Conservation (phyloP, 108 stramenopile species). For the Seminavis robusta region DNA sequence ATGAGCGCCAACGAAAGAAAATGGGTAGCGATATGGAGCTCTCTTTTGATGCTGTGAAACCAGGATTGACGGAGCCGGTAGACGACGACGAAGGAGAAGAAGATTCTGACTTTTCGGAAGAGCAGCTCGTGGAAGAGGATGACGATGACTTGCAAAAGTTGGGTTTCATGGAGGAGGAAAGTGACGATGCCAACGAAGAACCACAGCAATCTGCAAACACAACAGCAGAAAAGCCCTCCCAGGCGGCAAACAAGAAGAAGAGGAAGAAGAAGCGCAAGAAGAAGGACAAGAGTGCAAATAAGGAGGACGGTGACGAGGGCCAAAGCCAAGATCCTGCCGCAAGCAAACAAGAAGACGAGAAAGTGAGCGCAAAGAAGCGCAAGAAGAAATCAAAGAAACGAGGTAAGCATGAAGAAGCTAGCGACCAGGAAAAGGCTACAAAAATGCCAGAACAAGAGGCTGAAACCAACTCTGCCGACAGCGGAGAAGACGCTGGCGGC, state of each 20-base stretch:
- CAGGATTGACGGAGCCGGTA: constrained; percentile 26
- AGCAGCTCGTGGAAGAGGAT: constrained; percentile 9
- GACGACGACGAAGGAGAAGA: constrained; percentile 36
- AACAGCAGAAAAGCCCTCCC: constrained; percentile 14
- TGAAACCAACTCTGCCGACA: constrained; percentile 2
- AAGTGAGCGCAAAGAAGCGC: background rate
- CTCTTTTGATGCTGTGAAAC: too few species aligned
- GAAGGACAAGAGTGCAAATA: constrained; percentile 45
- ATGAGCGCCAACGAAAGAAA: constrained; percentile 63
- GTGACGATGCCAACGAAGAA: background rate
- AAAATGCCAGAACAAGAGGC: background rate
- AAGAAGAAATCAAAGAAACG: constrained; percentile 12
- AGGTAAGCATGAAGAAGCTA: constrained; percentile 6
- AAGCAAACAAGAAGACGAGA: constrained; percentile 17
- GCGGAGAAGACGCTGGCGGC: background rate
- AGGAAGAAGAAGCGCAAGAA: constrained; percentile 17
- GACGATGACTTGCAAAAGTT: background rate
- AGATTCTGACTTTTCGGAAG: constrained; percentile 3
- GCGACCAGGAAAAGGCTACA: constrained; percentile 5
- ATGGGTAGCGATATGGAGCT: constrained; percentile 72
- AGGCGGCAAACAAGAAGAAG: constrained; percentile 12
- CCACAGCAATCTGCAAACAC: background rate
- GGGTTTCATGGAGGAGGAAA: background rate
- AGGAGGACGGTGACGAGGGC: constrained; percentile 17
- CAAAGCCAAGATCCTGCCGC: background rate